Conservation (phyloP, 768 basidiomycete species). For the Leccinum uliginosum region DNA sequence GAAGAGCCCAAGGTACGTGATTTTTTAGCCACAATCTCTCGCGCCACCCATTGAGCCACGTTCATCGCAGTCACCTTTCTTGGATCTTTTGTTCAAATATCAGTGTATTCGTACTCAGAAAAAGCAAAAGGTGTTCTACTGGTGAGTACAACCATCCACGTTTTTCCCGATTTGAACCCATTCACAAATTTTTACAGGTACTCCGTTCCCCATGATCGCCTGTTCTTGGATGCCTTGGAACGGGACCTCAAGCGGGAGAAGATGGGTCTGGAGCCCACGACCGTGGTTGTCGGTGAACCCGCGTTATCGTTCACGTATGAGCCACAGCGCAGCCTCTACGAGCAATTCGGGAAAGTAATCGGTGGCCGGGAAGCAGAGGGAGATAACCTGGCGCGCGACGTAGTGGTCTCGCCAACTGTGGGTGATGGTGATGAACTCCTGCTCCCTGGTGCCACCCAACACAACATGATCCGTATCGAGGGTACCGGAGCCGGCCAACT, state of each 20-base stretch:
- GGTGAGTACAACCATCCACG: conserved; percentile 45
- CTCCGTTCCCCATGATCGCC: conserved; percentile 93
- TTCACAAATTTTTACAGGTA: conserved; percentile 51
- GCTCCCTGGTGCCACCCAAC: conserved; percentile 1
- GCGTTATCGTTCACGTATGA: conserved; percentile 88
- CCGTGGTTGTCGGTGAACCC: conserved; percentile 71
- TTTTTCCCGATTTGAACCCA: neutral
- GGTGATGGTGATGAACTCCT: conserved; percentile 15
- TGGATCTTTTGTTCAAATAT: conserved; percentile 92
- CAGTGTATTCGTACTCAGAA: conserved; percentile 97
- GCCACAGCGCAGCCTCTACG: conserved; percentile 77
- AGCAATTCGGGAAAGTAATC: conserved; percentile 67
- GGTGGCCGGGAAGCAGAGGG: conserved; percentile 33
- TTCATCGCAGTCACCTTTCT: conserved; percentile 70
- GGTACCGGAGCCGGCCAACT: conserved; percentile 12
- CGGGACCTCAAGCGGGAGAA: conserved; percentile 95
- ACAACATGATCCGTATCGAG: conserved; percentile 26
- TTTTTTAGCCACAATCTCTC: neutral
- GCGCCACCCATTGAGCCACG: neutral
- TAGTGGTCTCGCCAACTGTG: conserved; percentile 3
- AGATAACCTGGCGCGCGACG: conserved; percentile 32
- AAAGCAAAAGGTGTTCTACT: conserved; percentile 99
- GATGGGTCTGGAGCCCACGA: conserved; percentile 83
- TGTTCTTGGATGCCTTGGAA: conserved; percentile 95
- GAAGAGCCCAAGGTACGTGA: conserved; percentile 90